Base-by-base conservation (phyloP, 139 green algal genomes). In the Picochlorum sp. region DNA sequence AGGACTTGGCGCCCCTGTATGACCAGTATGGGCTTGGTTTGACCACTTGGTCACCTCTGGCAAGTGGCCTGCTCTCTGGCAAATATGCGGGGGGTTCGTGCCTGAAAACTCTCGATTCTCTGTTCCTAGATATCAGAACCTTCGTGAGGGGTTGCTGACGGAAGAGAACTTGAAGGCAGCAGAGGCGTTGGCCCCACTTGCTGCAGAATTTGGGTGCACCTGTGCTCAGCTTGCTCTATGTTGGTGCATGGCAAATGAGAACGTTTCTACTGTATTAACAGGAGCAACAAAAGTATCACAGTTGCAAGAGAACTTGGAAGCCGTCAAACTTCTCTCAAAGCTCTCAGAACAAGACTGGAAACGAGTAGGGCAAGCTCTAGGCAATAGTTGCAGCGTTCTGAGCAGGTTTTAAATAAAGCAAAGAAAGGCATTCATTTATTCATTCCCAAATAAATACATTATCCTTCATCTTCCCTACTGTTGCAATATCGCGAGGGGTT, bases 11-110 rank as follows among this genome's bases (percentile, higher is more conserved):
- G 18, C 79, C 84, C 4, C 65, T 93, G 10, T 94, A 87, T 62
- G 62, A 82, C 9, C 66, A 70, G 45, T 79, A 66, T 45, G 85
- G 83, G 9, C 61, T 85, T 55, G 88, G 88, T 3, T 65, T 86
- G 2, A 95, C 88, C 24, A 92, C 78, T 20, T 96, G 85, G 84
- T 79, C 55, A 47, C 88, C 88, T 1, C 77, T 95, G 30, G 80
- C 83, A 1, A 90, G 72, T 4, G 88, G 88, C 21, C 47, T 95
- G 30, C 74, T 95, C 3, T 94, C 79, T 9, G 88, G 88, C 56
- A 96, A 96, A 68, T 96, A 96, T 80, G 69, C 51, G 11, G 68
- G 71, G 64, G 79, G 80, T 20, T 70, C 34, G 63, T 90, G 4
- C 88, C 88, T 0, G 60, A 67, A 18, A 88, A 77, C 50, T 83